Percentiles rank a stretch among this genome's conserved stretches.
phyloP scores from a whole-genome alignment of 768 basidiomycete genomes.

The Phylloporus arenicola region DNA sequence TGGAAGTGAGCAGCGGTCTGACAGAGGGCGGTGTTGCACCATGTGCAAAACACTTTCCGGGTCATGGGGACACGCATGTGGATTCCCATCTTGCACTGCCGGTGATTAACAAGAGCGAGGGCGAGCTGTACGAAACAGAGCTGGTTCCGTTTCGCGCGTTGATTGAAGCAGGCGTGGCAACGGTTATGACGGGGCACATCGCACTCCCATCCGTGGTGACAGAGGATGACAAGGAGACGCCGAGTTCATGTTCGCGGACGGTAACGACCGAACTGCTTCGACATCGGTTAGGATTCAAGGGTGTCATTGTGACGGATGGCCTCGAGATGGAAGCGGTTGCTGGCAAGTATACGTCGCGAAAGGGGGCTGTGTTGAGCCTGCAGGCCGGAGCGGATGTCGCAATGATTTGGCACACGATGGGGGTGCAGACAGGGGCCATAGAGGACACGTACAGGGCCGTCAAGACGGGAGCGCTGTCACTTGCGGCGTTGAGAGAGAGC shows the following conservation, averaged over 20 bases:
- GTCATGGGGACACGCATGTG: conserved; percentile 67
- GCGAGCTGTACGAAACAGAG: conserved; percentile 42
- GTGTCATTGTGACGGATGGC: conserved; percentile 69
- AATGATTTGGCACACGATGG: conserved; percentile 67
- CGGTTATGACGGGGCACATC: conserved; percentile 73
- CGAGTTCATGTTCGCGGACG: conserved; percentile 51
- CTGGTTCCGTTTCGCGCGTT: conserved; percentile 54
- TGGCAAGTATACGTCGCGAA: conserved; percentile 29
- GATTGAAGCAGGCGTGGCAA: conserved; percentile 40
- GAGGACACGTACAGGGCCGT: conserved; percentile 48
- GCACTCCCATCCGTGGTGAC: conserved; percentile 51
- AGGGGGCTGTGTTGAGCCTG: conserved; percentile 51
- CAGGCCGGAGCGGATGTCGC: conserved; percentile 65
- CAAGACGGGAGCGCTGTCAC: conserved; percentile 36
- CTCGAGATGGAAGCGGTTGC: conserved; percentile 73
- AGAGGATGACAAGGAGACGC: conserved; percentile 41
- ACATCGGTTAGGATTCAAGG: conserved; percentile 45
- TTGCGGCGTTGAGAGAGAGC: conserved; percentile 38
- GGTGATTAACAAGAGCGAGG: conserved; percentile 45
- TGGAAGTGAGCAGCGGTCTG: conserved; percentile 46
- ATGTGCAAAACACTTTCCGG: conserved; percentile 67
- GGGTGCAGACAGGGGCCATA: conserved; percentile 49
- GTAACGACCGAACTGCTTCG: conserved; percentile 53
- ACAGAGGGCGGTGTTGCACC: conserved; percentile 49
- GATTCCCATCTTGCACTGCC: conserved; percentile 69